Evolutionary conservation across 2,329 filamentous ascomycete species (phyloP).

Genomic region (Hymenoscyphus repandus): DNA sequence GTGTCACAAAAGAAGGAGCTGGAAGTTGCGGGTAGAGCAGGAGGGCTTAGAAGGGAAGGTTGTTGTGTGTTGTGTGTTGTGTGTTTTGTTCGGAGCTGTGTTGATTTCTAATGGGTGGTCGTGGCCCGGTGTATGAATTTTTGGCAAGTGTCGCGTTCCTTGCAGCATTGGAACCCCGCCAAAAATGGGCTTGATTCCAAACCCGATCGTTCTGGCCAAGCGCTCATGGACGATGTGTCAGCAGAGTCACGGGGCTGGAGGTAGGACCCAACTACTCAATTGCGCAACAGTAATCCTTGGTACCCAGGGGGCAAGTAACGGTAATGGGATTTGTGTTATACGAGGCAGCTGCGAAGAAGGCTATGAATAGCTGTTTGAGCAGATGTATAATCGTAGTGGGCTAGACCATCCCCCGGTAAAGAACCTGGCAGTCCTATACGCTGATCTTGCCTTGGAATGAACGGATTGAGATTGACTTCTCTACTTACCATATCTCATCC

Average conservation of each 20-base stretch:
- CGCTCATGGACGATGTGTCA: conserved; percentile 7
- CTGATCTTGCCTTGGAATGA: no score
- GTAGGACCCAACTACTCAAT: no score
- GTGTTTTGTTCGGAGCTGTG: background rate
- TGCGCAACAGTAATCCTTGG: no score
- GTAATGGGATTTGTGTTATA: no score
- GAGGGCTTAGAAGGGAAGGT: conserved; percentile 5
- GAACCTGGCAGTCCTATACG: no score
- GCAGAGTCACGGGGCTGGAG: background rate
- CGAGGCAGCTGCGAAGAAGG: no score
- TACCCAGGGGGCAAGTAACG: no score
- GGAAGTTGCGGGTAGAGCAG: background rate
- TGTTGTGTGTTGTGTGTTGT: conserved; percentile 2
- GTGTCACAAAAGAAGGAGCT: background rate
- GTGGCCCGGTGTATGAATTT: background rate
- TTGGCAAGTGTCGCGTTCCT: background rate
- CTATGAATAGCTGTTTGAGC: no score
- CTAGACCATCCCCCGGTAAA: no score
- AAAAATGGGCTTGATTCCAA: conserved; percentile 19
- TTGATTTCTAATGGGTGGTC: conserved; percentile 23
- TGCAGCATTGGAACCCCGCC: conserved; percentile 7
- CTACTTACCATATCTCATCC: no score
- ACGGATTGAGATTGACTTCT: no score
- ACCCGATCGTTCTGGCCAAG: conserved; percentile 14
- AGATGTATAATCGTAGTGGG: no score